A percentile compares a stretch with the other conserved stretches of the same genome.
These are phyloP conservation scores for Cryptococcus sp. DNA, from an alignment of 1,284 basidiomycete genomes.

Conservation along the genomic window DNA sequence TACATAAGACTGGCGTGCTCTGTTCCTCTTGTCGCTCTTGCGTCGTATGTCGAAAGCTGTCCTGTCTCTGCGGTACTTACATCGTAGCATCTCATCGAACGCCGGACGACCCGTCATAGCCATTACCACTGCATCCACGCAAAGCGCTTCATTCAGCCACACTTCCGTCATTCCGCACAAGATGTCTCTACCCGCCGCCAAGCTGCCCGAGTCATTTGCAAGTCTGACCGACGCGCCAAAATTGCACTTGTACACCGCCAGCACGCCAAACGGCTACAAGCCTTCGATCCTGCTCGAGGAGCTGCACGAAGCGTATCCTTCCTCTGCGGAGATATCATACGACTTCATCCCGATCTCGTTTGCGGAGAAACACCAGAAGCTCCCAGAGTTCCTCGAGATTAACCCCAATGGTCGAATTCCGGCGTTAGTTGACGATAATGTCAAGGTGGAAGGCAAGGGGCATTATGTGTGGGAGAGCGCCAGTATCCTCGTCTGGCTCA, in stretches of 20 bases:
- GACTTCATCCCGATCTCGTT: slow-evolving; percentile 62
- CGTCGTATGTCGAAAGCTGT: too few relatives aligned
- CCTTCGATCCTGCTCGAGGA: slow-evolving; percentile 68
- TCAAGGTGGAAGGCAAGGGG: slow-evolving; percentile 54
- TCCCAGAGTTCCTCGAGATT: slow-evolving; percentile 63
- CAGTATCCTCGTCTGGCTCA: slow-evolving; percentile 67
- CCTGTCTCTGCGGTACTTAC: too few relatives aligned
- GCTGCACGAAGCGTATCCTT: slow-evolving; percentile 62
- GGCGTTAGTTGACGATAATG: slow-evolving; percentile 52
- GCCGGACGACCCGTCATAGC: not conserved
- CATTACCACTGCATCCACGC: not conserved
- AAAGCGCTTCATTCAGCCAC: not conserved
- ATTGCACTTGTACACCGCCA: slow-evolving; percentile 64
- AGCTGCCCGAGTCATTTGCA: slow-evolving; percentile 31
- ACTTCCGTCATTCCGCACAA: not conserved
- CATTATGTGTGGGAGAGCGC: slow-evolving; percentile 69
- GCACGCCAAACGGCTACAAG: slow-evolving; percentile 67
- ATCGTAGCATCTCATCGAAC: not conserved
- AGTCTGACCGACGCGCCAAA: slow-evolving; percentile 24
- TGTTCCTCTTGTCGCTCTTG: too few relatives aligned
- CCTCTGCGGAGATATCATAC: slow-evolving; percentile 59
- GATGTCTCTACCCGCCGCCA: slow-evolving; percentile 16
- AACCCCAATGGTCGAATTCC: slow-evolving; percentile 70
- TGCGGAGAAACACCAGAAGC: slow-evolving; percentile 59
- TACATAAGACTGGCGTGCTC: too few relatives aligned